Conservation (phyloP, 768 basidiomycete genomes). For the Fibroporia radiculosa region DNA sequence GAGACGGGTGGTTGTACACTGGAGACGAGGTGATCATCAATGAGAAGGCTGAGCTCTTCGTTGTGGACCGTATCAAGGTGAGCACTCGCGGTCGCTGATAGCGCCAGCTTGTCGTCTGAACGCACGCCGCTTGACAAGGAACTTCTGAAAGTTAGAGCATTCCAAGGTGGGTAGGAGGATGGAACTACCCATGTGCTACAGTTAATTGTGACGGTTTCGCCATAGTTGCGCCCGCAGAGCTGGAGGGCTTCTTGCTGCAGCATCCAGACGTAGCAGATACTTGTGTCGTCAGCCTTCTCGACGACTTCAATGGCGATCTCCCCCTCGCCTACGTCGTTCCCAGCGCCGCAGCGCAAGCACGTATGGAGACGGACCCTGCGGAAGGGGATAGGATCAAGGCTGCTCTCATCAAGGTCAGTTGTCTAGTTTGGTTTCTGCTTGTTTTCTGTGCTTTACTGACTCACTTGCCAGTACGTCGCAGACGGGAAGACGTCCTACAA, state of each 20-base stretch:
- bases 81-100: neutral
- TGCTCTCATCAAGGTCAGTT: conserved; percentile 45
- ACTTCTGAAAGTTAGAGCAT: conserved; percentile 62
- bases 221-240: conserved; percentile 27
- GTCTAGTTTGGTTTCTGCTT: neutral
- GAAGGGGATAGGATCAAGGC: conserved; percentile 33
- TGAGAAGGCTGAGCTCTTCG: conserved; percentile 13
- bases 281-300: conserved; percentile 44
- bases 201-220: neutral
- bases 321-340: conserved; percentile 65
- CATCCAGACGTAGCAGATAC: conserved; percentile 36
- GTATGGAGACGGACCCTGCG: conserved; percentile 23
- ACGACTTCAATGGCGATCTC: conserved; percentile 70
- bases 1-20: conserved; percentile 22
- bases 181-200: too few relatives aligned
- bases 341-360: conserved; percentile 28
- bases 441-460: neutral
- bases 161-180: conserved; percentile 31
- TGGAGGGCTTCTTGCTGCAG: conserved; percentile 28
- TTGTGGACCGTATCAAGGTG: conserved; percentile 18
- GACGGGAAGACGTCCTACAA: conserved; percentile 29
- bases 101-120: neutral
- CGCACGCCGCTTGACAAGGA: conserved; percentile 15
- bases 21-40: conserved; percentile 22
- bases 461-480: conserved; percentile 19